These are phyloP conservation scores for Neofusicoccum sp. DNA, from an alignment of 2,329 filamentous ascomycete species.

Conservation along the genomic window DNA sequence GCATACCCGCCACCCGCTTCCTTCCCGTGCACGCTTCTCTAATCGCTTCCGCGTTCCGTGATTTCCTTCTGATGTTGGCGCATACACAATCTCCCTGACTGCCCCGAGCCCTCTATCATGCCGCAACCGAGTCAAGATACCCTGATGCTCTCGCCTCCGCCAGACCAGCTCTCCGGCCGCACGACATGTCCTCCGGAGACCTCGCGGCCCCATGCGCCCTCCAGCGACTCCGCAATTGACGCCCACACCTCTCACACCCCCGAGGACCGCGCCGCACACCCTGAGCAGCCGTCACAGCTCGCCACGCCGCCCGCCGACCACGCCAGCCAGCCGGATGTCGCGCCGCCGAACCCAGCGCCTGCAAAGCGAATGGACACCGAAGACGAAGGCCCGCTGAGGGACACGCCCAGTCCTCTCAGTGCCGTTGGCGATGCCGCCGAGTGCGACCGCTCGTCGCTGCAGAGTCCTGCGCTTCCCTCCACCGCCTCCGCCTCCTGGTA, in stretches of 20 bases:
- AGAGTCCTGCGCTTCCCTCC: constrained; percentile 33
- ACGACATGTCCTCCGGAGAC: constrained; percentile 52
- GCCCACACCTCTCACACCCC: neutral
- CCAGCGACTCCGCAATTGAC: constrained; percentile 8
- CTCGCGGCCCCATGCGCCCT: constrained; percentile 25
- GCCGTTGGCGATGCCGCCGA: constrained; percentile 32
- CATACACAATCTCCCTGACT: constrained; percentile 15
- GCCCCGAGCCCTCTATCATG: constrained; percentile 38
- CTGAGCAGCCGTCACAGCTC: constrained; percentile 22
- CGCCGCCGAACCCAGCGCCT: constrained; percentile 26
- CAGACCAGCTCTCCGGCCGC: constrained; percentile 45
- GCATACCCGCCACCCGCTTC: constrained; percentile 2
- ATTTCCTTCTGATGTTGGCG: constrained; percentile 14
- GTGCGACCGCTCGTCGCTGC: constrained; percentile 34
- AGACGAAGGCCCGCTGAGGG: constrained; percentile 34
- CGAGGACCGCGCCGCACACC: constrained; percentile 2
- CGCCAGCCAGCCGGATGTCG: constrained; percentile 23
- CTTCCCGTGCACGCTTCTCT: neutral
- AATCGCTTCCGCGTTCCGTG: constrained; percentile 17
- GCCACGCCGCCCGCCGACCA: constrained; percentile 29
- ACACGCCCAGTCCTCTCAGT: constrained; percentile 40
- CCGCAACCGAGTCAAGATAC: constrained; percentile 49
- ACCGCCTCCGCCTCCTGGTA: constrained; percentile 19
- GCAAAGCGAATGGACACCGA: constrained; percentile 31
- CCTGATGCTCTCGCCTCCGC: constrained; percentile 38